Base-by-base conservation (phyloP, 805 yeast species). In the Candida namnaoensis region DNA sequence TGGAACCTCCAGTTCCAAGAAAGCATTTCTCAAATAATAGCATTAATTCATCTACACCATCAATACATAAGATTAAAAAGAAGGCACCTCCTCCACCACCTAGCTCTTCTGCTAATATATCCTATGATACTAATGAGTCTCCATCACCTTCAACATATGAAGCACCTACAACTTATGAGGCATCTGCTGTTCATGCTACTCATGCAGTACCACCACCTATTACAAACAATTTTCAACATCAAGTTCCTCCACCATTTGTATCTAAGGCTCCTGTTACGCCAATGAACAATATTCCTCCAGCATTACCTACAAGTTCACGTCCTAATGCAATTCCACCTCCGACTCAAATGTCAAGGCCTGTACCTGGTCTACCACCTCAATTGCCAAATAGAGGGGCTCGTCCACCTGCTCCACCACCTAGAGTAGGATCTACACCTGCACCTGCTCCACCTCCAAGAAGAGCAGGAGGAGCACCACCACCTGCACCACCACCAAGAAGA, bases 1-100 rank as follows among this genome's bases (percentile, higher is more conserved):
- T 82, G 25, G 95, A 86, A 55, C 95, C 95, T 5, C 95, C 95
- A 13, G 66, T 86, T 40, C 95, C 93, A 5, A 69, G 91, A 48
- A 73, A 69, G 49, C 68, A 61, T 42, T 79, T 74, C 44, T 47
- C 54, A 32, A 51, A 46, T 45, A 64, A 59, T 43, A 54, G 58
- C 44, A 58, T 51, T 35, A 50, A 65, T 34, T 54, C 53, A 12
- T 23, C 40, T 23, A 53, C 61, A 4, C 50, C 64, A 14, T 44
- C 63, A 10, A 55, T 62, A 5, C 60, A 69, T 11, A 52, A 56
- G 1, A 52, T 60, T 9, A 58, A 53, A 39, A 53, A 62, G 38
- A 59, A 66, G 45, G 65, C 68, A 3, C 71, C 74, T 5, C 67
- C 71, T 6, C 72, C 72, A 12, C 66, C 74, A 3, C 69, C 71